Evolutionary conservation across 2,329 filamentous ascomycete species (phyloP).

Genomic region (Trichoderma sp.): DNA sequence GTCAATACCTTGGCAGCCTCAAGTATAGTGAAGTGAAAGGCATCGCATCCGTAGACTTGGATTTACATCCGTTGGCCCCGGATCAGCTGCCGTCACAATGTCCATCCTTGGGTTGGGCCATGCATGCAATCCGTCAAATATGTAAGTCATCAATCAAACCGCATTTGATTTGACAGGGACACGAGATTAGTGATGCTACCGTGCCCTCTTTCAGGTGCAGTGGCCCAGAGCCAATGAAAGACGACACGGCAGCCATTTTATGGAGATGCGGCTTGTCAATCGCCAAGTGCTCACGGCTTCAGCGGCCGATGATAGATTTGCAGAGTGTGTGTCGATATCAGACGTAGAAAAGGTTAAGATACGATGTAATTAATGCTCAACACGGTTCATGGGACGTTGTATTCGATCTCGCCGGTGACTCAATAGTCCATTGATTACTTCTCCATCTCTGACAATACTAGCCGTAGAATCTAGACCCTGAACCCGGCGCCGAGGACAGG

Average conservation of each 20-base stretch:
- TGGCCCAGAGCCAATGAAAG: background rate
- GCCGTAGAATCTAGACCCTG: background rate
- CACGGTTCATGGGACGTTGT: background rate
- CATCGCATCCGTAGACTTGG: background rate
- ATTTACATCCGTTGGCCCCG: background rate
- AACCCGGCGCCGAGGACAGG: background rate
- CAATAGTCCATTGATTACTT: background rate
- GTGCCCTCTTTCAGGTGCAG: background rate
- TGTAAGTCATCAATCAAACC: constrained; percentile 8
- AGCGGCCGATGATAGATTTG: background rate
- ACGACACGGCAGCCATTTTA: background rate
- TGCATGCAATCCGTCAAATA: background rate
- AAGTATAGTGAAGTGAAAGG: background rate
- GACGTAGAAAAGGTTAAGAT: background rate
- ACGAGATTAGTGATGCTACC: constrained; percentile 3
- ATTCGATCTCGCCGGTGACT: background rate
- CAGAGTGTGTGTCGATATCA: background rate
- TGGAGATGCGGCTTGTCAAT: background rate
- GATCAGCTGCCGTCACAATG: background rate
- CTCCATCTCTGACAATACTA: background rate
- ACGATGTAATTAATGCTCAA: background rate
- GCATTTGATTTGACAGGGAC: constrained; percentile 11
- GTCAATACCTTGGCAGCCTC: background rate
- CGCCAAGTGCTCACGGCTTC: background rate
- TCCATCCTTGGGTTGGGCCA: background rate